Base-by-base conservation (phyloP, 192 early-diverging fungal species). In the Backusella australiensis region DNA sequence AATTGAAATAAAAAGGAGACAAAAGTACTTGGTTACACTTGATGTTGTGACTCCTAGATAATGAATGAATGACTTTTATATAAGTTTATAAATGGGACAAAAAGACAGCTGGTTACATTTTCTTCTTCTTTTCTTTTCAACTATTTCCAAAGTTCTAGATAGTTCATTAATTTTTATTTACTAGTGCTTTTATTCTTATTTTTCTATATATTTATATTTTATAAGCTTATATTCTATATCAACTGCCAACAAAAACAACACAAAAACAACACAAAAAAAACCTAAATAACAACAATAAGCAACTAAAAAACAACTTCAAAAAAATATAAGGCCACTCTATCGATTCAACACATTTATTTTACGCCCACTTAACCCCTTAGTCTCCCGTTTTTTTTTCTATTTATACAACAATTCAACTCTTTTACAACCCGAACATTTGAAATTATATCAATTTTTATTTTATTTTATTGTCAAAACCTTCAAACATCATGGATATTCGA, bases 401-500 rank as follows among this genome's bases (percentile, higher is more conserved):
- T 68, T 36, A 38, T 38, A 34, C 32, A 67, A n/a, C 34, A 34
- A 68, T 32, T 68, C 32, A 68, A n/a, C 12, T 35, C 67, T 68
- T 38, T 35, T 63, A 63, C 56, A 23, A 29, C 56, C 26, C 56
- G 11, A 63, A 29, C 15, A 59, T 59, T 21, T 23, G 23, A 59
- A 59, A 26, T 23, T 59, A 52, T 53, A 44, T 44, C 42, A 44
- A 44, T 39, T 39, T 32, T 39, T 39, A 9, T 26, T 56, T 56
- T 21, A 21, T 56, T 21, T 56, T 56, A 56, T 23, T 56, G 2
- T 9, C 1, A 56, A 67, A 17, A 68, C 32, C 67, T 21, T 36
- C 34, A 35, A 32, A 68, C 26, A 63, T 29, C 17, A 74, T 74
- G 72, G 72, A 74, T 56, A 74, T 74, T 42, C 72, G 72, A 39